These are phyloP conservation scores for Wallacemonas sp. DNA, from an alignment of 208 protist species.

Conservation along the genomic window DNA sequence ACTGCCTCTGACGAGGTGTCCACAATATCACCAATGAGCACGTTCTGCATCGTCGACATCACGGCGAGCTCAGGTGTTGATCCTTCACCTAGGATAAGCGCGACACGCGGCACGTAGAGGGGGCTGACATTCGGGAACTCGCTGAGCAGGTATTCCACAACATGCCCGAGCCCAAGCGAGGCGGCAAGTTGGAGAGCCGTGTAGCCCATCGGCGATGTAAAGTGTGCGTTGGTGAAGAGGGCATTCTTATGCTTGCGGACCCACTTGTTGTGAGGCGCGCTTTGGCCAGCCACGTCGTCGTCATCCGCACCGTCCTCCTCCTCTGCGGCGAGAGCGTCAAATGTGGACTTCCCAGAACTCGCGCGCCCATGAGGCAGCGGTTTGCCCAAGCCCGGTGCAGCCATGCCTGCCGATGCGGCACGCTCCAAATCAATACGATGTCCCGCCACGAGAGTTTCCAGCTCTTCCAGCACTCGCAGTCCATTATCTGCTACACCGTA, in stretches of 20 bases:
- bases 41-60: neutral
- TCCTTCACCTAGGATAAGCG: neutral
- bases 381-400: too few relatives aligned
- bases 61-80: too few relatives aligned
- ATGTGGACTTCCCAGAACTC: too few relatives aligned
- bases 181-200: conserved; percentile 70
- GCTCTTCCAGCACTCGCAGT: conserved; percentile 40
- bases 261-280: too few relatives aligned
- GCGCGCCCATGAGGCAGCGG: too few relatives aligned
- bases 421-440: conserved; percentile 19
- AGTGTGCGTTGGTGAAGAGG: conserved; percentile 40
- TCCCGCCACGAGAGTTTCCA: conserved; percentile 27
- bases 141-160: conserved; percentile 53
- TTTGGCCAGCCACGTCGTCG: too few relatives aligned
- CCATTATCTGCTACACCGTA: conserved; percentile 44
- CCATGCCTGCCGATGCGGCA: neutral
- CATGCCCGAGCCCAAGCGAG: conserved; percentile 41
- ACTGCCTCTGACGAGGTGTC: neutral
- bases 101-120: conserved; percentile 33
- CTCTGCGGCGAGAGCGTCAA: too few relatives aligned
- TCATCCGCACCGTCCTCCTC: too few relatives aligned
- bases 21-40: neutral
- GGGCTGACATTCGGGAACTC: conserved; percentile 51
- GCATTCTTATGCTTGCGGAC: conserved; percentile 13
- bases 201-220: conserved; percentile 65